A percentile compares a stretch with the other conserved stretches of the same genome.
Evolutionary conservation across 179 eudicot species (phyloP).

Genomic region (Beta lomatogona): DNA sequence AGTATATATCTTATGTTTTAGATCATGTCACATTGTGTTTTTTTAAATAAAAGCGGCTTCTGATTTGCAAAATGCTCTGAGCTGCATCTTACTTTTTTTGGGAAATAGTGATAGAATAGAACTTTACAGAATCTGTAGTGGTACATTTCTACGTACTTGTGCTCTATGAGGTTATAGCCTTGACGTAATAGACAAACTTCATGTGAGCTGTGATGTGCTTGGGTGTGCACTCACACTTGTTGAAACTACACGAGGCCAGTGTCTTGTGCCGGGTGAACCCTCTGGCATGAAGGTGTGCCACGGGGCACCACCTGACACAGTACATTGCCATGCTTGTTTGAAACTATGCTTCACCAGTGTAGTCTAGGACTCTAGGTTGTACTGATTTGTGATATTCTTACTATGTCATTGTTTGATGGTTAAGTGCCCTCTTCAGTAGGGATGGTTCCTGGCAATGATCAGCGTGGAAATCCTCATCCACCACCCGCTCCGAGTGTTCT

Average conservation of each 20-base stretch:
- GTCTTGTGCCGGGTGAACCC: too few species aligned
- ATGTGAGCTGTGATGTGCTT: too few species aligned
- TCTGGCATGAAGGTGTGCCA: too few species aligned
- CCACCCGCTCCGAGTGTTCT: too few species aligned
- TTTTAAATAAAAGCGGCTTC: neutral
- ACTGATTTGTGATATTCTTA: neutral
- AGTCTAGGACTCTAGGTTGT: neutral
- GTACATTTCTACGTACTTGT: neutral
- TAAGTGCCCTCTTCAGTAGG: too few species aligned
- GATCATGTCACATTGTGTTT: neutral
- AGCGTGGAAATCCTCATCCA: too few species aligned
- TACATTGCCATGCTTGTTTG: too few species aligned
- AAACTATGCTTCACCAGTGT: neutral
- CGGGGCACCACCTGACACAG: neutral
- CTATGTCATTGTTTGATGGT: neutral
- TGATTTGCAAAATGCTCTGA: neutral
- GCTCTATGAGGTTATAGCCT: neutral
- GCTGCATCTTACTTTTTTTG: neutral
- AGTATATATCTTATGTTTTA: neutral
- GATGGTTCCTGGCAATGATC: too few species aligned
- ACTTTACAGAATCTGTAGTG: neutral
- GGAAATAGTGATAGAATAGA: neutral
- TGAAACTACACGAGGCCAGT: too few species aligned
- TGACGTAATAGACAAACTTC: neutral
- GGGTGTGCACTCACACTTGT: too few species aligned